Percentiles rank a stretch among this genome's conserved stretches.
These are phyloP conservation scores for Mycena polygramma DNA, from an alignment of 768 basidiomycete genomes.

Conservation along the genomic window DNA sequence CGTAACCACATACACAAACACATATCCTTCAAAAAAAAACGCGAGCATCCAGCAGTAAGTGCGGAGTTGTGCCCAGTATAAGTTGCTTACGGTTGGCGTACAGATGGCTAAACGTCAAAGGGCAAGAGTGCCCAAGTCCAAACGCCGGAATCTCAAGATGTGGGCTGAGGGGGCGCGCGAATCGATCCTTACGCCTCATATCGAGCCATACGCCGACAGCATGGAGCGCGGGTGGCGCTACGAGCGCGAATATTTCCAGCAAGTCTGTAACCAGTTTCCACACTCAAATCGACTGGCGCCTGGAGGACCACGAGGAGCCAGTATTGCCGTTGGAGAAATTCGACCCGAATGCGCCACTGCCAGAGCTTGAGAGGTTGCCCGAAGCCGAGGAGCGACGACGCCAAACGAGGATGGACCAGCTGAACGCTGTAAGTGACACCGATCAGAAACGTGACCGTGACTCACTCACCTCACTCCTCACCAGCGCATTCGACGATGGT, in stretches of 20 bases:
- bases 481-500: conserved; percentile 8
- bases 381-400: too few species aligned
- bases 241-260: background rate
- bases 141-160: too few species aligned
- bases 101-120: too few species aligned
- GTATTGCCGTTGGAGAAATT: background rate
- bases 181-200: too few species aligned
- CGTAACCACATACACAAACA: too few species aligned
- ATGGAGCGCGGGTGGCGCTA: background rate
- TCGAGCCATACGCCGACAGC: background rate
- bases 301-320: background rate
- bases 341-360: background rate
- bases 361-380: conserved; percentile 3
- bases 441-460: background rate
- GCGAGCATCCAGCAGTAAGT: too few species aligned
- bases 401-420: background rate
- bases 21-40: too few species aligned
- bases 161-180: too few species aligned
- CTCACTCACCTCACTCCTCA: background rate
- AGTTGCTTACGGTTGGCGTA: too few species aligned
- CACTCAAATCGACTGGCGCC: background rate
- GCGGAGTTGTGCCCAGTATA: too few species aligned
- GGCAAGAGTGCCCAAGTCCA: too few species aligned
- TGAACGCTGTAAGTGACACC: conserved; percentile 3
- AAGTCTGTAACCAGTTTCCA: conserved; percentile 1